A percentile compares a stretch with the other conserved stretches of the same genome.
phyloP scores from a whole-genome alignment of 257 asterid species.

The Jacaranda copaia region DNA sequence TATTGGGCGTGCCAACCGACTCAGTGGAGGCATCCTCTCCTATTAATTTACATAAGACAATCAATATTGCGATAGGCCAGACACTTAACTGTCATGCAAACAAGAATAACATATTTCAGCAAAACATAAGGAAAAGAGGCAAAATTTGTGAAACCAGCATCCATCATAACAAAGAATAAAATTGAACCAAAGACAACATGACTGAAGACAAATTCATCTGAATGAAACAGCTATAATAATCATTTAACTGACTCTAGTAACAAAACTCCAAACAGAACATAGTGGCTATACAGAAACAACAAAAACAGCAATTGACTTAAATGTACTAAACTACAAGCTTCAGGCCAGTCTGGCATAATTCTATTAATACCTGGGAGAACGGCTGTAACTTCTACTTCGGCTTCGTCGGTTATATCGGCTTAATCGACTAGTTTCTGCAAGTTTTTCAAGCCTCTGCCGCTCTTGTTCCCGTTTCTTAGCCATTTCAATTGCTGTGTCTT shows the following conservation, averaged over 20 bases:
- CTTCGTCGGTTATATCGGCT: constrained; percentile 71
- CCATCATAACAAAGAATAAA: not conserved
- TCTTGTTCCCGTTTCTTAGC: constrained; percentile 98
- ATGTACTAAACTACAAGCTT: not conserved
- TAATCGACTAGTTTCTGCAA: constrained; percentile 74
- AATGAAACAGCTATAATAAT: not conserved
- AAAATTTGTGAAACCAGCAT: not conserved
- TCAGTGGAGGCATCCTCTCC: not conserved
- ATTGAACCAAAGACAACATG: not conserved
- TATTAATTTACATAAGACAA: not conserved
- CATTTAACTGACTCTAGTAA: not conserved
- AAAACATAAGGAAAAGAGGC: not conserved
- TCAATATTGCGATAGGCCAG: not conserved
- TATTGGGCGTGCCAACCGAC: not conserved
- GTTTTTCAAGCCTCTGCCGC: constrained; percentile 87
- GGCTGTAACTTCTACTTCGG: constrained; percentile 89
- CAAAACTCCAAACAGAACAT: not conserved
- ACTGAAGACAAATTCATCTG: not conserved
- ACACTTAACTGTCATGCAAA: not conserved
- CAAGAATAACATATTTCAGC: not conserved
- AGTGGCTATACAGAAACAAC: constrained; percentile 1
- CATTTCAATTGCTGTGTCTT: constrained; percentile 87
- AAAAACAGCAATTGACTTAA: not conserved
- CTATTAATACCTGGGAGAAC: constrained; percentile 81
- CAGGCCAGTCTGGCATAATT: not conserved